Conservation (phyloP, 2,329 filamentous ascomycete genomes). For the Apiospora malaysiana region DNA sequence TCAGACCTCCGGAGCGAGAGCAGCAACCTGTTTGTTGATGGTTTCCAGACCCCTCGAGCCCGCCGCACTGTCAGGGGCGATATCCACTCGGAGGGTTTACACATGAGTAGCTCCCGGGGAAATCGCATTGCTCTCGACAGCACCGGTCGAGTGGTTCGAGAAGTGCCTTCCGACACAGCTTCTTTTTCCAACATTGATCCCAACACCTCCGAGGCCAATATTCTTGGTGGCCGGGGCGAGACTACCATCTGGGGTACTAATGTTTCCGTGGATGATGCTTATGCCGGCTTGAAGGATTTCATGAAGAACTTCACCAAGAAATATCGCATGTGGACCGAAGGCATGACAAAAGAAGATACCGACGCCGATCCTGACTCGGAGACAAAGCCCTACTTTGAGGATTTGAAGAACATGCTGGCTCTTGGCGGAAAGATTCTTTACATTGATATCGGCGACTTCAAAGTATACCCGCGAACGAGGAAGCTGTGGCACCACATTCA, state of each 20-base stretch:
- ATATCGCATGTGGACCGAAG: constrained; percentile 91
- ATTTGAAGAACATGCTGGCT: constrained; percentile 89
- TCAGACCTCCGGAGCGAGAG: constrained; percentile 81
- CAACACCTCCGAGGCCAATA: constrained; percentile 89
- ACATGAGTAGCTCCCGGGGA: constrained; percentile 56
- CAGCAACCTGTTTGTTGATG: constrained; percentile 84
- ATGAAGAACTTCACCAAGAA: constrained; percentile 90
- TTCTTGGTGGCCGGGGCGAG: constrained; percentile 79
- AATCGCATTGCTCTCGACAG: constrained; percentile 66
- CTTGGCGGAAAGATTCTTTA: constrained; percentile 86
- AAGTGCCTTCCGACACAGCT: constrained; percentile 64
- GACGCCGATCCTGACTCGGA: constrained; percentile 73
- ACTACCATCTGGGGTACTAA: constrained; percentile 97
- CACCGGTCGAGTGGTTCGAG: constrained; percentile 61
- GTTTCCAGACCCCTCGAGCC: constrained; percentile 57
- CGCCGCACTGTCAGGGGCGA: constrained; percentile 76
- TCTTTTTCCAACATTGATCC: constrained; percentile 72
- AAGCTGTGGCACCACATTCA: constrained; percentile 97
- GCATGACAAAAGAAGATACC: constrained; percentile 78
- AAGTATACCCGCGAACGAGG: constrained; percentile 87
- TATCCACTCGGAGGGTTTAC: constrained; percentile 80
- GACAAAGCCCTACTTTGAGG: constrained; percentile 81
- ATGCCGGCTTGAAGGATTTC: constrained; percentile 89
- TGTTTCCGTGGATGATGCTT: constrained; percentile 89
- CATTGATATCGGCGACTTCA: constrained; percentile 86